These are phyloP conservation scores for Phytophthora sojae DNA, from an alignment of 352 stramenopile species.

Conservation along the genomic window DNA sequence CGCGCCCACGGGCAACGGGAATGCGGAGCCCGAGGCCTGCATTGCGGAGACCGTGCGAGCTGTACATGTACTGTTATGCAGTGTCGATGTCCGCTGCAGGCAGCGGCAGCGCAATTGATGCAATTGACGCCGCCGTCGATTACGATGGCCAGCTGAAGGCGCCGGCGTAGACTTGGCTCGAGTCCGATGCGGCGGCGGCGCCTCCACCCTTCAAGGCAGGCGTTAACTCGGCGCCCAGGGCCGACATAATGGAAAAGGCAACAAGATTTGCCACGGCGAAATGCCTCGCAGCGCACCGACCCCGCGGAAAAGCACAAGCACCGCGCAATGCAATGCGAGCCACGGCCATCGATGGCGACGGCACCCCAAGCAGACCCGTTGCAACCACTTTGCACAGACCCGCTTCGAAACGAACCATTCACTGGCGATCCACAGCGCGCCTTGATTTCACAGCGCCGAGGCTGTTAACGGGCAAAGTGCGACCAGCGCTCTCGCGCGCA, in stretches of 20 bases:
- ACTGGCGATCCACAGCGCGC: background rate
- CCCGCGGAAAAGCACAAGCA: conserved; percentile 9
- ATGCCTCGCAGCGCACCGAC: background rate
- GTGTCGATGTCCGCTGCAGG: too few relatives aligned
- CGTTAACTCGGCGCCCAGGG: conserved; percentile 19
- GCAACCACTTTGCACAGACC: conserved; percentile 20
- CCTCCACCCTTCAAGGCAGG: conserved; percentile 5
- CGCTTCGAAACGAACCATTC: conserved; percentile 13
- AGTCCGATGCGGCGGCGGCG: background rate
- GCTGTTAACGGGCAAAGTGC: conserved; percentile 15
- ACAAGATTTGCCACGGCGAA: conserved; percentile 22
- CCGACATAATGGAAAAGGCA: conserved; percentile 30
- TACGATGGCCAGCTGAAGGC: conserved; percentile 5
- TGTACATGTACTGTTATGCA: too few relatives aligned
- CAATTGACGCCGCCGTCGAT: background rate
- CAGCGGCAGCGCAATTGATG: too few relatives aligned
- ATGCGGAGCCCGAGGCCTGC: too few relatives aligned
- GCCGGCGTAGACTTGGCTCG: conserved; percentile 15
- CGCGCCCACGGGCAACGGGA: too few relatives aligned
- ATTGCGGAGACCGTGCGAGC: conserved; percentile 11
- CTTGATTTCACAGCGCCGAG: background rate
- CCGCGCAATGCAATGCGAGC: background rate
- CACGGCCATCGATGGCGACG: background rate
- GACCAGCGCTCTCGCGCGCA: conserved; percentile 10
- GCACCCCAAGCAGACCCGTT: conserved; percentile 6